These are phyloP conservation scores for Agrocybe pediades DNA, from an alignment of 768 basidiomycete species.

Conservation along the genomic window DNA sequence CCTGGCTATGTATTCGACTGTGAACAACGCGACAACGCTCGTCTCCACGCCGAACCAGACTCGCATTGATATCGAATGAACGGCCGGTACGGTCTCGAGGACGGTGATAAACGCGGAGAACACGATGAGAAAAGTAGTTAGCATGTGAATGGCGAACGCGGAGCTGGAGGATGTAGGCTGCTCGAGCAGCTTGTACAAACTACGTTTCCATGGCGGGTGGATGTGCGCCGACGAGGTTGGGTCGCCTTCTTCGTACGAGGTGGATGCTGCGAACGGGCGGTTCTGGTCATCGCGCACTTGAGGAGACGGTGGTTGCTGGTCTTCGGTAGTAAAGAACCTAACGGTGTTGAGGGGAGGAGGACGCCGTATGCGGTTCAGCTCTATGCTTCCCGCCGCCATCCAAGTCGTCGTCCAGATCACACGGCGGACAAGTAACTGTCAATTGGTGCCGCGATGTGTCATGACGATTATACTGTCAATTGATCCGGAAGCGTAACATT, in stretches of 20 bases:
- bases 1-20: conserved; percentile 78
- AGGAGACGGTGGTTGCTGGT: conserved; percentile 30
- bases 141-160: conserved; percentile 76
- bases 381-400: conserved; percentile 12
- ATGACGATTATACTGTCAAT: too few relatives aligned
- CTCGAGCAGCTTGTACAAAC: conserved; percentile 73
- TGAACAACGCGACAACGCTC: conserved; percentile 80
- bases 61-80: conserved; percentile 67
- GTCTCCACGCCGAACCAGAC: conserved; percentile 91
- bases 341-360: conserved; percentile 16
- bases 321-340: conserved; percentile 46
- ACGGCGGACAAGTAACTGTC: too few relatives aligned
- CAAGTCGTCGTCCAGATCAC: conserved; percentile 9
- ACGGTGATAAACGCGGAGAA: conserved; percentile 76
- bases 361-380: conserved; percentile 18
- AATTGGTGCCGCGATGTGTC: too few relatives aligned
- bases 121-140: conserved; percentile 71
- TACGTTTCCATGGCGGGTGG: conserved; percentile 60
- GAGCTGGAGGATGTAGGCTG: conserved; percentile 74
- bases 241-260: conserved; percentile 36
- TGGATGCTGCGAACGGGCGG: conserved; percentile 39
- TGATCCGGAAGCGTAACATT: too few relatives aligned
- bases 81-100: conserved; percentile 77
- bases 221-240: conserved; percentile 31
- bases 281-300: conserved; percentile 34